These are phyloP conservation scores for Talaromyces sp. DNA, from an alignment of 2,329 filamentous ascomycete genomes.

Conservation along the genomic window DNA sequence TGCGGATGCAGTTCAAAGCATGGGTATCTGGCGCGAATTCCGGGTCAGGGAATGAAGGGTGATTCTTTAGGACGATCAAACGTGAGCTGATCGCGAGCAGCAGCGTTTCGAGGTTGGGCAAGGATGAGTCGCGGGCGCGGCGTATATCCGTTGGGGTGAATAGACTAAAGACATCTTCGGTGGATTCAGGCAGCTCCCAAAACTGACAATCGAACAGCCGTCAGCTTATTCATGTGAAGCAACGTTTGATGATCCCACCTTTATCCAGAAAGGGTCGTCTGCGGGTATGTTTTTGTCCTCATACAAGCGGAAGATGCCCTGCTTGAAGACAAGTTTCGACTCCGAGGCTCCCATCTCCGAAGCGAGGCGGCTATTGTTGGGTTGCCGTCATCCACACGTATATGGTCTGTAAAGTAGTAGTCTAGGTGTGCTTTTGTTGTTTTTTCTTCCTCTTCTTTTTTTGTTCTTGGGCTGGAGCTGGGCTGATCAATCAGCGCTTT, in stretches of 20 bases:
- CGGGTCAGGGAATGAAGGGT: slow-evolving; percentile 83
- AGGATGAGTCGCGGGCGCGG: slow-evolving; percentile 75
- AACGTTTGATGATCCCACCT: slow-evolving; percentile 51
- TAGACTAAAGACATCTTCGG: slow-evolving; percentile 93
- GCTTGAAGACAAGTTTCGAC: slow-evolving; percentile 98
- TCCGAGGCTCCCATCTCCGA: slow-evolving; percentile 88
- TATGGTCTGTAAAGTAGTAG: background rate
- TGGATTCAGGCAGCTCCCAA: slow-evolving; percentile 93
- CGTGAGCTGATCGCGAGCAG: slow-evolving; percentile 79
- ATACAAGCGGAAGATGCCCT: slow-evolving; percentile 95
- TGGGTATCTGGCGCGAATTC: slow-evolving; percentile 79
- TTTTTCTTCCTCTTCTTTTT: no score
- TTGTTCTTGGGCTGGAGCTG: no score
- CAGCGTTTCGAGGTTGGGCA: slow-evolving; percentile 86
- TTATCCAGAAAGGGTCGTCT: slow-evolving; percentile 88
- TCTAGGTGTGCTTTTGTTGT: background rate
- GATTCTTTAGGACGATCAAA: slow-evolving; percentile 75
- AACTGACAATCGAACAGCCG: slow-evolving; percentile 57
- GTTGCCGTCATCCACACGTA: slow-evolving; percentile 18
- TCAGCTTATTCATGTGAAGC: background rate
- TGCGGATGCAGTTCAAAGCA: slow-evolving; percentile 90
- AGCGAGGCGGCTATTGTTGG: slow-evolving; percentile 26
- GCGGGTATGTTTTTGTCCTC: slow-evolving; percentile 83
- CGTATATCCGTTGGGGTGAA: slow-evolving; percentile 88
- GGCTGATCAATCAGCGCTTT: background rate